Evolutionary conservation across 2,329 filamentous ascomycete species (phyloP).

Genomic region (Colletotrichum caudatum): DNA sequence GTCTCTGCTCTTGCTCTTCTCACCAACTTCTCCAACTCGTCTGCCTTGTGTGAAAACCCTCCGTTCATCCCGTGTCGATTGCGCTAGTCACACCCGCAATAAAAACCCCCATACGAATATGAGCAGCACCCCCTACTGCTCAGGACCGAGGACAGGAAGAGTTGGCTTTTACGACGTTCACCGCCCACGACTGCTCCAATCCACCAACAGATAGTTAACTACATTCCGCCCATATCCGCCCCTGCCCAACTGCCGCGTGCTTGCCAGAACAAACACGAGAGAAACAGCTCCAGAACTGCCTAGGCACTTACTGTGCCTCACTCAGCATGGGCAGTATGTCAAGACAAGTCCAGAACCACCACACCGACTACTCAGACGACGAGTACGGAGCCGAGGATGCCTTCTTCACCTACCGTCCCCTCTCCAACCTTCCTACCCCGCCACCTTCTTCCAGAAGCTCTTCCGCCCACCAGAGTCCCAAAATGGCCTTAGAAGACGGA

Average conservation of each 20-base stretch:
- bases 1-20: neutral
- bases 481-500: slow-evolving; percentile 57
- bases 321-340: slow-evolving; percentile 38
- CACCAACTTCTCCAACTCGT: neutral
- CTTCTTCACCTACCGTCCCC: slow-evolving; percentile 74
- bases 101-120: slow-evolving; percentile 37
- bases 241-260: neutral
- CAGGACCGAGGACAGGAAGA: slow-evolving; percentile 43
- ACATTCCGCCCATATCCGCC: neutral
- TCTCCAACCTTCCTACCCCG: slow-evolving; percentile 76
- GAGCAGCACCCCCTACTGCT: slow-evolving; percentile 42
- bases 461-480: slow-evolving; percentile 58
- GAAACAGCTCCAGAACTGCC: slow-evolving; percentile 20
- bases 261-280: neutral
- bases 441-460: slow-evolving; percentile 66
- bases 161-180: slow-evolving; percentile 38
- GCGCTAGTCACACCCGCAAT: slow-evolving; percentile 13
- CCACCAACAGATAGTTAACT: slow-evolving; percentile 35
- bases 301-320: neutral
- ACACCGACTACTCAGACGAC: slow-evolving; percentile 51
- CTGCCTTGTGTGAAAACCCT: slow-evolving; percentile 30
- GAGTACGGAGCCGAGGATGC: slow-evolving; percentile 64
- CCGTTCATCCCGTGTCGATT: neutral
- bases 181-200: slow-evolving; percentile 30
- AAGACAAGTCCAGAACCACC: slow-evolving; percentile 35